Conservation (phyloP, 2,329 filamentous ascomycete genomes). For the Botrytis deweyae region DNA sequence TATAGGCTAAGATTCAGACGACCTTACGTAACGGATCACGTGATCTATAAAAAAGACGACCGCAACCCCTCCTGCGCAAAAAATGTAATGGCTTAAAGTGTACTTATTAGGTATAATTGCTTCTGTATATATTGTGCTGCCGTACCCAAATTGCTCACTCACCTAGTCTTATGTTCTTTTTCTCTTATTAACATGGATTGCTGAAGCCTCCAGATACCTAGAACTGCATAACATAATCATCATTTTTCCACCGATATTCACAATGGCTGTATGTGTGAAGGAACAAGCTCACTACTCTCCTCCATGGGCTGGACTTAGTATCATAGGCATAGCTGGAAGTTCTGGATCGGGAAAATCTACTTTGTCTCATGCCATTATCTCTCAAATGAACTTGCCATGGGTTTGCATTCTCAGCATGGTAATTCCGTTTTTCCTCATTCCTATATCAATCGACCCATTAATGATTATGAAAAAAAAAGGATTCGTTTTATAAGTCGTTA, state of each 20-base stretch:
- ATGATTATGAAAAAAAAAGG: constrained; percentile 51
- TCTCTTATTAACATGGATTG: background rate
- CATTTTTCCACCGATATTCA: background rate
- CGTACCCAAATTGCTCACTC: background rate
- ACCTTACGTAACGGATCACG: background rate
- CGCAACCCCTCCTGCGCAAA: background rate
- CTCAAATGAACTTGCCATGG: constrained; percentile 89
- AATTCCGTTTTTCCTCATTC: constrained; percentile 37
- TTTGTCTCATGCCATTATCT: constrained; percentile 86
- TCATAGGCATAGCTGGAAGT: constrained; percentile 93
- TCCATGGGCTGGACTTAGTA: constrained; percentile 93
- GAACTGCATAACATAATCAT: background rate
- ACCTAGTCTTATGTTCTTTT: background rate
- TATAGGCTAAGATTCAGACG: background rate
- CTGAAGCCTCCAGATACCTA: background rate
- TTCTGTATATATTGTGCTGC: constrained; percentile 8
- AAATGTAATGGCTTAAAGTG: no score
- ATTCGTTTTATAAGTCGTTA: constrained; percentile 95
- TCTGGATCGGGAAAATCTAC: constrained; percentile 96
- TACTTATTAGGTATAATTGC: background rate
- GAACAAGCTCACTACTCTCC: constrained; percentile 75
- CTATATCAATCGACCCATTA: background rate
- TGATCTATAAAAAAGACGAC: background rate
- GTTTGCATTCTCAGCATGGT: constrained; percentile 98
- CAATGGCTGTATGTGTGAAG: constrained; percentile 30